Base-by-base conservation (phyloP, 768 basidiomycete genomes). In the Amanita molliuscula region DNA sequence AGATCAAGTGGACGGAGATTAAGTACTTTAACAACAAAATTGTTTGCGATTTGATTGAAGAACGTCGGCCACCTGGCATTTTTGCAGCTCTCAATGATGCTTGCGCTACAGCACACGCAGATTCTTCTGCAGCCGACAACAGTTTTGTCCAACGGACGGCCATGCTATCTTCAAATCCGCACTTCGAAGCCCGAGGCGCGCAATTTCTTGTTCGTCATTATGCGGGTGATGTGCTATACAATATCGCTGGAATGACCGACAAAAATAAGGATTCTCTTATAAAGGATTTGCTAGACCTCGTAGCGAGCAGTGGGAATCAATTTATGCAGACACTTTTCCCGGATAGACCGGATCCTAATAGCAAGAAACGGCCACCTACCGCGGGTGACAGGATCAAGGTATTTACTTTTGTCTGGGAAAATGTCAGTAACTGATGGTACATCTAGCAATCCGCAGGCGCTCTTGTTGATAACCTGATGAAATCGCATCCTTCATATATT, bases 1-100 rank as follows among this genome's bases (percentile, higher is more conserved):
- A 95, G 66, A 99, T 99, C 71, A 90, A 97, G 66, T 99, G 96
- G 96, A 95, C 87, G 0, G 94, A 94, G 0, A 99, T 99, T 76
- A 93, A 97, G 58, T 99, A 95, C 65, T 95, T 94, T 77, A 92
- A 95, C 64, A 95, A 94, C 75, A 92, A 93, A 72, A 81, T 99
- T 53, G 96, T 99, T 21, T 99, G 96, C 65, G 93, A 95, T 61
- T 78, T 99, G 25, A 98, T 99, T 56, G 96, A 99, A 66, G 96
- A 96, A 62, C 82, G 84, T 43, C 82, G 90, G 35, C 96, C 96
- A 0, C 95, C 96, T 11, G 96, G 96, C 26, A 90, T 99, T 51
- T 98, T 99, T 54, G 94, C 96, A 8, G 91, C 96, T 0, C 75
- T 99, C 48, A 99, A 99, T 61, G 96, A 99, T 58, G 96, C 96